Base-by-base conservation (phyloP, 257 asterid genomes). In the Handroanthus guayacan region DNA sequence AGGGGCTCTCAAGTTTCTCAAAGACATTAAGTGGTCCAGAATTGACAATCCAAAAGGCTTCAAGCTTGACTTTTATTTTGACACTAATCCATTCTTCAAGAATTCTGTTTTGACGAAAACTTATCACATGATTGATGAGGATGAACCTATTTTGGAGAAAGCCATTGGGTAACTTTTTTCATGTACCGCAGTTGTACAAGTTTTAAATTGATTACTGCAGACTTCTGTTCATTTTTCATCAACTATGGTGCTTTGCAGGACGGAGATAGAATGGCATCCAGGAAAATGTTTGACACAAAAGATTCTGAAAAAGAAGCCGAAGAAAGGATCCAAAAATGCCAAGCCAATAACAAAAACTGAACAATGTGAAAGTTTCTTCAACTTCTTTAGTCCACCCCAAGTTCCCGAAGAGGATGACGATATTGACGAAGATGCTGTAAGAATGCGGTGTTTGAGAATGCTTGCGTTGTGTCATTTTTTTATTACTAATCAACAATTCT, bases 51-150 rank as follows among this genome's bases (percentile, higher is more conserved):
- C 95, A 56, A 87, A 86, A 90, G 97, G 98, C 63, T 91, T 94
- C 72, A 94, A 91, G 87, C 96, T 94, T 16, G 97, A 94, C 62
- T 91, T 94, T 82, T 82, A 77, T 83, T 90, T 91, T 74, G 89
- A 86, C 80, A 6, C 89, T 37, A 91, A 91, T 84, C 94, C 96
- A 5, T 94, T 87, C 82, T 90, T 91, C 81, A 87, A 89, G 87
- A 90, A 89, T 74, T 31, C 88, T 52, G 79, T 89, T 36, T 88
- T 94, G 74, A 87, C 91, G 7, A 91, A 94, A 80, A 87, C 89
- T 3, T 91, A 91, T 80, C 85, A 91, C 80, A 90, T 94, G 97
- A 84, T 84, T 72, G 93, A 91, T 78, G 98, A 90, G 7, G 90
- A 86, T 39, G 97, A 89, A 61, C 90, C 88, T 72, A 86, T 90